These are phyloP conservation scores for Leishmania braziliensis DNA, from an alignment of 208 protist species.

Conservation along the genomic window DNA sequence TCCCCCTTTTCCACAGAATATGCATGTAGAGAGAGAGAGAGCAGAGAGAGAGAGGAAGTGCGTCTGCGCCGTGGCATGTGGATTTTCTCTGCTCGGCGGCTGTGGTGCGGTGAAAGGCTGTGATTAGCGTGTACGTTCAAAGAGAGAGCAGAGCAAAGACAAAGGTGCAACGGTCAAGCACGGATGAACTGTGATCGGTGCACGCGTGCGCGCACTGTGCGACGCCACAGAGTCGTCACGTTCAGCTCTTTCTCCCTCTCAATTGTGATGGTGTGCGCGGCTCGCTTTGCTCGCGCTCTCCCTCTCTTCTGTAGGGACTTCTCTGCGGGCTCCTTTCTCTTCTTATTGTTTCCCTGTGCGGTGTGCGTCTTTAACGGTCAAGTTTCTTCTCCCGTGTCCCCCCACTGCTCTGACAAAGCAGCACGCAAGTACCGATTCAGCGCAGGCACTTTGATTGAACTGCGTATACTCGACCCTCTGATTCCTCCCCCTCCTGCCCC, in stretches of 20 bases:
- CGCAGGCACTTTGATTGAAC: background rate
- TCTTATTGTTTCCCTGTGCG: constrained; percentile 12
- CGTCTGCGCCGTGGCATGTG: background rate
- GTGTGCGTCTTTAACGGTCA: background rate
- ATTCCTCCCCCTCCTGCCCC: too few species aligned
- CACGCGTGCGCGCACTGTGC: background rate
- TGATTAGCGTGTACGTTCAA: background rate
- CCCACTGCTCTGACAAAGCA: background rate
- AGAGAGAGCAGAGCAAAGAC: background rate
- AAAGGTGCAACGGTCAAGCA: background rate
- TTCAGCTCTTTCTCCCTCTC: background rate
- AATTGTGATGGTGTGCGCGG: background rate
- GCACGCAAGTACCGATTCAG: background rate
- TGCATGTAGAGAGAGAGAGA: background rate
- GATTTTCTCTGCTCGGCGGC: background rate
- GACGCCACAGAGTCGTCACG: background rate
- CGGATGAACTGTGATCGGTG: background rate
- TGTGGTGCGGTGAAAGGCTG: background rate
- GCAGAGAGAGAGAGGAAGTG: too few species aligned
- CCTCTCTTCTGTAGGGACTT: constrained; percentile 3
- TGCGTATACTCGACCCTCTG: background rate
- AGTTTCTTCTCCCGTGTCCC: background rate
- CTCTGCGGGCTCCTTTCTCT: background rate
- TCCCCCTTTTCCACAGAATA: background rate
- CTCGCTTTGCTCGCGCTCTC: background rate